phyloP scores from a whole-genome alignment of 768 basidiomycete species.

The Coprinopsis sp. region DNA sequence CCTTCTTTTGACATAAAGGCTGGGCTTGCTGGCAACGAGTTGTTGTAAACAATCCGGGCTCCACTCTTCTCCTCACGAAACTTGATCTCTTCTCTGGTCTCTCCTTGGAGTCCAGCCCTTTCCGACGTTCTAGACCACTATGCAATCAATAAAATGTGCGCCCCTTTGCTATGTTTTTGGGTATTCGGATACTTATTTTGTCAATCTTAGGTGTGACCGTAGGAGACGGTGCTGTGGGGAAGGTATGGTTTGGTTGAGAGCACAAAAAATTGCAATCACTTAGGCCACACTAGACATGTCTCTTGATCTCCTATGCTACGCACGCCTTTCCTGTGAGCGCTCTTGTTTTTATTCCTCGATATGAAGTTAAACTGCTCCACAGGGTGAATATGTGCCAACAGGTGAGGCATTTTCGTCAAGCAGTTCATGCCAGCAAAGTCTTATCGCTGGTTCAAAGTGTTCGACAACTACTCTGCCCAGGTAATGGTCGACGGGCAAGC shows the following conservation, averaged over 20 bases:
- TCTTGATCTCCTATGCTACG: constrained; percentile 98
- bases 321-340: constrained; percentile 87
- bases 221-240: constrained; percentile 97
- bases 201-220: constrained; percentile 83
- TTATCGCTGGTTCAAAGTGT: constrained; percentile 53
- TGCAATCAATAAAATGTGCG: constrained; percentile 93
- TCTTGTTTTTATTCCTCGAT: constrained; percentile 1
- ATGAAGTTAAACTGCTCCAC: constrained; percentile 13
- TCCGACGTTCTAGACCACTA: too few species aligned
- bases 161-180: constrained; percentile 14
- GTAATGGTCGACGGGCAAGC: constrained; percentile 99
- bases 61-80: too few species aligned
- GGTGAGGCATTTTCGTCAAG: constrained; percentile 40
- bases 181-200: constrained; percentile 24
- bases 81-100: too few species aligned
- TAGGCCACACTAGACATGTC: constrained; percentile 68
- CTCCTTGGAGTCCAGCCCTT: too few species aligned
- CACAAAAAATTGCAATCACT: background rate
- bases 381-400: constrained; percentile 98
- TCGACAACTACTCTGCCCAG: constrained; percentile 98
- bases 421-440: constrained; percentile 8
- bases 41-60: too few species aligned
- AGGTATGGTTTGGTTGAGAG: constrained; percentile 49
- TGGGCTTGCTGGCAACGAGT: too few species aligned
- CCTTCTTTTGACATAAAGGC: too few species aligned